phyloP scores from a whole-genome alignment of 1,139 yeast species.

The Kluyveromyces sp. region DNA sequence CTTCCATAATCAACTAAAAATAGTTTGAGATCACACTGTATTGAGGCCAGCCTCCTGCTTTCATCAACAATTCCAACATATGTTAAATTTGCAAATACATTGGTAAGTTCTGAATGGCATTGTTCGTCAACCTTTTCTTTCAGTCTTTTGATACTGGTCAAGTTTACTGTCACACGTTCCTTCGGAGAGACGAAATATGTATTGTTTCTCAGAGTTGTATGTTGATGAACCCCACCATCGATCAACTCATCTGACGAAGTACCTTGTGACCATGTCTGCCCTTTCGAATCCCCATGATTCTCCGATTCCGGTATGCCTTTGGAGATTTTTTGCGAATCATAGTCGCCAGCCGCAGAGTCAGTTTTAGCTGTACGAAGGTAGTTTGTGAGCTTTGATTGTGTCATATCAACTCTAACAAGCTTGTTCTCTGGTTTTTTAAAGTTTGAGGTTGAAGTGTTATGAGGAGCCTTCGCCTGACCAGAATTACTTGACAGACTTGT shows the following conservation, averaged over 20 bases:
- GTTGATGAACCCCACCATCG: not conserved
- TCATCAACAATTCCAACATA: constrained; percentile 82
- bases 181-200: constrained; percentile 17
- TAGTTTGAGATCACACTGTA: constrained; percentile 75
- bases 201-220: constrained; percentile 5
- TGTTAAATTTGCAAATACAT: constrained; percentile 60
- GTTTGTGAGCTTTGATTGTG: constrained; percentile 51
- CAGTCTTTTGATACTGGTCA: constrained; percentile 55
- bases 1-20: constrained; percentile 77
- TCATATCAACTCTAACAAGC: constrained; percentile 68
- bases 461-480: not conserved
- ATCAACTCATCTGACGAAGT: not conserved
- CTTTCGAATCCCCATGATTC: constrained; percentile 1
- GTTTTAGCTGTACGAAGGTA: constrained; percentile 31
- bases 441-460: constrained; percentile 12
- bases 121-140: constrained; percentile 43
- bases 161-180: constrained; percentile 36
- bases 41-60: constrained; percentile 59
- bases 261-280: not conserved
- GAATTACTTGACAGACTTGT: not conserved
- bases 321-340: not conserved
- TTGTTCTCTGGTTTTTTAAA: constrained; percentile 48
- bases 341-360: not conserved
- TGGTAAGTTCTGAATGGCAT: constrained; percentile 51
- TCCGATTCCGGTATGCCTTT: constrained; percentile 6